Evolutionary conservation across 2,329 filamentous ascomycete species (phyloP).

Genomic region (Alternaria sp.): DNA sequence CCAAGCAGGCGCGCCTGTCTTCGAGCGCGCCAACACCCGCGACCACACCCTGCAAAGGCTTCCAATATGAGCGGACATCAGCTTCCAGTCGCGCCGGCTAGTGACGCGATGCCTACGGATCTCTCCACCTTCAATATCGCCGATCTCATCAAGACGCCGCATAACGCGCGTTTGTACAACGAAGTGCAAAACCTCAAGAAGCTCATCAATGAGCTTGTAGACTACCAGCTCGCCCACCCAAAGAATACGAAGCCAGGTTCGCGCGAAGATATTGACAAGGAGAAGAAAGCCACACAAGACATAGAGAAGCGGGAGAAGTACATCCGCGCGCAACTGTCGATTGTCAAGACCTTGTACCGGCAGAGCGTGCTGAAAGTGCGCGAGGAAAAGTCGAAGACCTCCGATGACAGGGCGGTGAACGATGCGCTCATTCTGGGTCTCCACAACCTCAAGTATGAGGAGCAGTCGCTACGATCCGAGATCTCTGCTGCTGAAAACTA

Average conservation of each 20-base stretch:
- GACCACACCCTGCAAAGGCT: not conserved
- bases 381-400: conserved; percentile 83
- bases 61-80: conserved; percentile 16
- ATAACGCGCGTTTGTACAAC: conserved; percentile 38
- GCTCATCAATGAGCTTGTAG: conserved; percentile 40
- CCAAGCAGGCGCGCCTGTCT: not conserved
- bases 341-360: conserved; percentile 76
- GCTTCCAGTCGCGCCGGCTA: not conserved
- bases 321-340: conserved; percentile 69
- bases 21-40: not conserved
- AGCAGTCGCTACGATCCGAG: conserved; percentile 86
- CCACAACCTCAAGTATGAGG: conserved; percentile 96
- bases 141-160: conserved; percentile 36
- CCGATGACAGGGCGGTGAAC: conserved; percentile 87
- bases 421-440: conserved; percentile 90
- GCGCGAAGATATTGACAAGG: conserved; percentile 31
- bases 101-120: conserved; percentile 19
- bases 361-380: conserved; percentile 80
- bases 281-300: conserved; percentile 31
- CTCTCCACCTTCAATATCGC: conserved; percentile 29
- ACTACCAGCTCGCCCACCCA: conserved; percentile 40
- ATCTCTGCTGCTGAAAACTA: conserved; percentile 90
- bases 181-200: conserved; percentile 42
- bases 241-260: conserved; percentile 21
- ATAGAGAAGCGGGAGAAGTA: conserved; percentile 66